Conservation (phyloP, 495 filamentous ascomycete genomes). For the Xylaria cubensis region DNA sequence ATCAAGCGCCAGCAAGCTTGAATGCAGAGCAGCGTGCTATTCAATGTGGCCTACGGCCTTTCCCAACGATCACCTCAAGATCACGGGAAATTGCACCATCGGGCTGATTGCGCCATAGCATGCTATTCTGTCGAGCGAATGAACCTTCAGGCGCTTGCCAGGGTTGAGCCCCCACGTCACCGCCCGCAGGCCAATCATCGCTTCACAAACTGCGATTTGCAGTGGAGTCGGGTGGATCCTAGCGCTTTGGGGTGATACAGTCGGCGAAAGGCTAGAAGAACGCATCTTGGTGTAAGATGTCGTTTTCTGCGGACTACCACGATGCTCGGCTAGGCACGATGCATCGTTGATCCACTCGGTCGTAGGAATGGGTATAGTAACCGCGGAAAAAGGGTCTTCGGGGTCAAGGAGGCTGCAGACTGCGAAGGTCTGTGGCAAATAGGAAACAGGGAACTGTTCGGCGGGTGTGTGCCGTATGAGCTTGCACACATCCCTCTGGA, state of each 20-base stretch:
- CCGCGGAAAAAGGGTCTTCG: constrained; percentile 4
- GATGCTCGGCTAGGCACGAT: constrained; percentile 6
- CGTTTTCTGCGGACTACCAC: constrained; percentile 18
- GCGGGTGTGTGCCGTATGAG: not conserved
- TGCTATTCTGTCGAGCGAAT: constrained; percentile 37
- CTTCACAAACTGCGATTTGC: not conserved
- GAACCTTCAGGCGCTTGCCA: constrained; percentile 20
- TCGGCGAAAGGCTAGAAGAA: not conserved
- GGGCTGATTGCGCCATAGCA: constrained; percentile 45
- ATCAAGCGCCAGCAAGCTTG: constrained; percentile 20
- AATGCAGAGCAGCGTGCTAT: constrained; percentile 22
- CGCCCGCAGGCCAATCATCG: constrained; percentile 5
- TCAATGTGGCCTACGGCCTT: constrained; percentile 24
- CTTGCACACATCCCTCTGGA: not conserved
- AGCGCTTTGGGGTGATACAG: not conserved
- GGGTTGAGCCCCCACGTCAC: constrained; percentile 1
- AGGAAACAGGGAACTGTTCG: not conserved
- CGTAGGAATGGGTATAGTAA: constrained; percentile 3
- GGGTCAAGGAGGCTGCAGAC: not conserved
- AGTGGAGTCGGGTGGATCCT: constrained; percentile 2
- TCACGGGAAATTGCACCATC: constrained; percentile 47
- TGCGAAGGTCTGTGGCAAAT: constrained; percentile 21
- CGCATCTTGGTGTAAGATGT: constrained; percentile 18
- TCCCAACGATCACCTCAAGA: constrained; percentile 42
- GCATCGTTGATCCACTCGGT: constrained; percentile 27